Percentiles rank a stretch among this genome's conserved stretches.
Evolutionary conservation across 1,139 yeast species (phyloP).

Genomic region (Kluyveromyces marxianus): DNA sequence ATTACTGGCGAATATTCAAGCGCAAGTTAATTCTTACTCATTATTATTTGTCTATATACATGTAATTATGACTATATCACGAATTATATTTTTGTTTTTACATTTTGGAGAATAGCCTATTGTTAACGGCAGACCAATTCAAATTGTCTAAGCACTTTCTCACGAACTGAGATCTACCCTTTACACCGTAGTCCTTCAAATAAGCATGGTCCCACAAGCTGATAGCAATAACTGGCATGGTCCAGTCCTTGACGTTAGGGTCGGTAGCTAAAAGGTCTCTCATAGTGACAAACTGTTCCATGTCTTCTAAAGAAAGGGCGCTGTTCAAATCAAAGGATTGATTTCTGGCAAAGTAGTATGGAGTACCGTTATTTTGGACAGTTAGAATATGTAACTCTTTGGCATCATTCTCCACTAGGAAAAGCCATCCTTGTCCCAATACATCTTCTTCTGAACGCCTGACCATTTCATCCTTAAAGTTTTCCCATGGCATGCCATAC

Average conservation of each 20-base stretch:
- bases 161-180: slow-evolving; percentile 67
- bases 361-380: slow-evolving; percentile 84
- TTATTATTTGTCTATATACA: not conserved
- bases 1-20: not conserved
- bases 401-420: slow-evolving; percentile 65
- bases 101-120: slow-evolving; percentile 37
- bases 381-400: slow-evolving; percentile 58
- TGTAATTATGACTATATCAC: not conserved
- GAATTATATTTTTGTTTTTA: not conserved
- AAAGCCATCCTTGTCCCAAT: slow-evolving; percentile 76
- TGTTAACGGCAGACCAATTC: slow-evolving; percentile 80
- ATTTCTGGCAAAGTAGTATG: slow-evolving; percentile 69
- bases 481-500: slow-evolving; percentile 24
- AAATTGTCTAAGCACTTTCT: slow-evolving; percentile 70
- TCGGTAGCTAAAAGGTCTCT: slow-evolving; percentile 37
- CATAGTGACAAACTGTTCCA: slow-evolving; percentile 40
- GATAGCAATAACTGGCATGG: slow-evolving; percentile 71
- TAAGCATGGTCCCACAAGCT: slow-evolving; percentile 89
- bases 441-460: slow-evolving; percentile 42
- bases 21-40: not conserved
- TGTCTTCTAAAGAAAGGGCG: slow-evolving; percentile 51
- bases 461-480: slow-evolving; percentile 33
- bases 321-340: slow-evolving; percentile 67
- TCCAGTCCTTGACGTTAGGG: slow-evolving; percentile 50
- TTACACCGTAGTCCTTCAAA: slow-evolving; percentile 73